Conservation (phyloP, 148 eudicot genomes). For the Chenopodium album region DNA sequence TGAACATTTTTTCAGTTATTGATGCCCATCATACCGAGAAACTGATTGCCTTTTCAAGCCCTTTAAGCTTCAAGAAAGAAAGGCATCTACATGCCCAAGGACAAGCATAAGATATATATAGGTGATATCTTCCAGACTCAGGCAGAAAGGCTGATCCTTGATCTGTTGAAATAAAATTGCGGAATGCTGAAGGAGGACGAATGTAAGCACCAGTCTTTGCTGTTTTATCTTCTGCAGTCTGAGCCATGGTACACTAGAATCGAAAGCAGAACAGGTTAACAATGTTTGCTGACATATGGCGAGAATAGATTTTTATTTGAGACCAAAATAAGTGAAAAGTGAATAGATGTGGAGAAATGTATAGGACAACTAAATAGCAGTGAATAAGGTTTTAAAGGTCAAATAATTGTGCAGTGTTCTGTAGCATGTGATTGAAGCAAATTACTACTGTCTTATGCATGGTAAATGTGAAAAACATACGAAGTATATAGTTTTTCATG, state of each 20-base stretch:
- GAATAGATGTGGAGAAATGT: neutral
- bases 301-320: neutral
- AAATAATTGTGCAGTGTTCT: neutral
- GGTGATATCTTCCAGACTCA: slow-evolving; percentile 85
- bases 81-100: slow-evolving; percentile 94
- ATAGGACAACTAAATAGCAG: too few relatives aligned
- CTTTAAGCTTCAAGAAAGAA: slow-evolving; percentile 69
- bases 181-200: slow-evolving; percentile 71
- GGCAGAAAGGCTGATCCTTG: slow-evolving; percentile 63
- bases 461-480: neutral
- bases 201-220: slow-evolving; percentile 68
- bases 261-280: neutral
- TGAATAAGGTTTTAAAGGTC: too few relatives aligned
- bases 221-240: slow-evolving; percentile 66
- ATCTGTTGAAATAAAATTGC: slow-evolving; percentile 67
- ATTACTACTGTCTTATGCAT: neutral
- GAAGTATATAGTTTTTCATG: neutral
- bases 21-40: slow-evolving; percentile 45
- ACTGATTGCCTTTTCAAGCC: slow-evolving; percentile 76
- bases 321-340: neutral
- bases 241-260: slow-evolving; percentile 49
- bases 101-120: slow-evolving; percentile 90
- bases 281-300: neutral
- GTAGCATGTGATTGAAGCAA: neutral
- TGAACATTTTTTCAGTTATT: neutral